Base-by-base conservation (phyloP, 2,329 filamentous ascomycete genomes). In the Colletotrichum siamense region DNA sequence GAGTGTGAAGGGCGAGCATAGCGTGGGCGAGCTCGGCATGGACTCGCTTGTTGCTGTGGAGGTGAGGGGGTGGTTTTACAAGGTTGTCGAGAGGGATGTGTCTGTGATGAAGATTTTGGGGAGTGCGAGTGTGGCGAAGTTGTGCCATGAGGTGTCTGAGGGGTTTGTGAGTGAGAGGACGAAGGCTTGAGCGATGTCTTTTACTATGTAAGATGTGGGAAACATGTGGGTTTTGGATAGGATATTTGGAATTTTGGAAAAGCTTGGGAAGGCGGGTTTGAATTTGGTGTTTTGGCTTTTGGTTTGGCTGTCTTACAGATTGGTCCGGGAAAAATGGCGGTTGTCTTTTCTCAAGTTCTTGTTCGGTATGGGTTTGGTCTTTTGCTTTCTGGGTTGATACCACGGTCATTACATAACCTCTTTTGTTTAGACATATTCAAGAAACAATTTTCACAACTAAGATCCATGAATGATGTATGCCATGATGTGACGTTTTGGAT, bases 1-100 rank as follows among this genome's bases (percentile, higher is more conserved):
- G 6, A 75, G 74, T 5, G 80, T 87, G 26, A 79, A 79, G n/a
- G 74, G 79, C 0, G 81, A 84, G 9, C 80, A 81, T 67, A 84
- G 80, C 68, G 74, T 87, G 10, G 74, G 77, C 3, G 85, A 87
- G 36, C 77, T 80, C 49, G 82, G 82, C 49, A 76, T 82, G 49
- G 81, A 83, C 73, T 81, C 81, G 26, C 78, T 84, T 6, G 78
- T 82, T 3, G 82, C 81, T 10, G 77, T 81, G n/a, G 81, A 81
- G 83, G 86, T 87, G 7, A 85, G 88, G 5, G 82, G 85, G 6
- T 91, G 89, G 89, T 89, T 89, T 73, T 70, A 85, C 49, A 88
- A 87, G 76, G 82, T 87, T 63, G 64, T 89, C 0, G 78, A 84
- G 3, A 79, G 86, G 5, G 86, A 89, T 61, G 81, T 90, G 4